Evolutionary conservation across 495 filamentous ascomycete genomes (phyloP).

Genomic region (Aspergillus ellipticus): DNA sequence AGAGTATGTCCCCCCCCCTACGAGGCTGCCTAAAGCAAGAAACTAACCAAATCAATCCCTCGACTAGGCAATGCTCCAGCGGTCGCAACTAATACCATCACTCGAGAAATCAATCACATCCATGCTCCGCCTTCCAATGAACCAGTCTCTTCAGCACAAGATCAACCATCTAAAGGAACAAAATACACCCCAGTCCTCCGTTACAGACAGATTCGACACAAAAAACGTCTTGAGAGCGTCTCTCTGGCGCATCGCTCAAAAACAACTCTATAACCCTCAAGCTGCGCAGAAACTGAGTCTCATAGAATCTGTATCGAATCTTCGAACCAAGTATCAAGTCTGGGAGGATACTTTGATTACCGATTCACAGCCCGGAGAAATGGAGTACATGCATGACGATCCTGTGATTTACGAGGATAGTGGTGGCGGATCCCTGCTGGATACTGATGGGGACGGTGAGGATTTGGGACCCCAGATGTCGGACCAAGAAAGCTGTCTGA

Average conservation of each 20-base stretch:
- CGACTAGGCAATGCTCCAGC: constrained; percentile 37
- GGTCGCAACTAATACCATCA: constrained; percentile 30
- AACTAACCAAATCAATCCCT: constrained; percentile 2
- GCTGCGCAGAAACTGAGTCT: constrained; percentile 1
- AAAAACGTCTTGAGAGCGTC: constrained; percentile 17
- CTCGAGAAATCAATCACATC: constrained; percentile 33
- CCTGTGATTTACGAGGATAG: neutral
- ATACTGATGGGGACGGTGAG: neutral
- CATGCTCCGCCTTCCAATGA: constrained; percentile 23
- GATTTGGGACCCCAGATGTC: neutral
- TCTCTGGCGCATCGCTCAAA: constrained; percentile 30
- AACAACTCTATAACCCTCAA: constrained; percentile 16
- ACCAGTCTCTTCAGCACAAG: constrained; percentile 13
- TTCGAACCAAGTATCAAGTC: neutral
- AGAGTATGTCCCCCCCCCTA: neutral
- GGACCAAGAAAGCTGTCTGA: neutral
- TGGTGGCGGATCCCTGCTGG: constrained; percentile 1
- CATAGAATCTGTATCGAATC: neutral
- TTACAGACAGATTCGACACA: neutral
- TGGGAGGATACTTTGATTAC: neutral
- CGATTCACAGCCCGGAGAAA: neutral
- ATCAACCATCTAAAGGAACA: constrained; percentile 1
- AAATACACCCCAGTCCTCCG: neutral
- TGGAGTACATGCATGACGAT: neutral
- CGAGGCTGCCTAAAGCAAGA: neutral